These are phyloP conservation scores for Coemansia sp. DNA, from an alignment of 192 early-diverging fungal species.

Conservation along the genomic window DNA sequence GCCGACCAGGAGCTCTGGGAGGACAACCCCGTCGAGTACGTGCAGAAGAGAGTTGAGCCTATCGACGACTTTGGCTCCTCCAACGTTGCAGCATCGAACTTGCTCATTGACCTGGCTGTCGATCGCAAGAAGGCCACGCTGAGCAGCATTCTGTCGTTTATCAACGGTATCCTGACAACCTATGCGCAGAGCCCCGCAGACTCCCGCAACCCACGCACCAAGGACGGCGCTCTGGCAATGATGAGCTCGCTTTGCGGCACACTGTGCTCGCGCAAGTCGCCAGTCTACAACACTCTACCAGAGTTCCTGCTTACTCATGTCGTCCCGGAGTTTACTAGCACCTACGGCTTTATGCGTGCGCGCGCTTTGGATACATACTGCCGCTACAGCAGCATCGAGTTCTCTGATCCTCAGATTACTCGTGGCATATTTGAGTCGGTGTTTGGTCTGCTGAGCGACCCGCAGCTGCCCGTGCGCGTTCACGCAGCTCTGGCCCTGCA, in stretches of 20 bases:
- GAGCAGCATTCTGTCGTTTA: conserved; percentile 70
- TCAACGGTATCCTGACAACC: conserved; percentile 69
- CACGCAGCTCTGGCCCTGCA: conserved; percentile 80
- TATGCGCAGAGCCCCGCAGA: conserved; percentile 68
- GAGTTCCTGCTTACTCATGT: conserved; percentile 82
- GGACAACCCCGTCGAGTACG: conserved; percentile 90
- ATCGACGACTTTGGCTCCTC: conserved; percentile 86
- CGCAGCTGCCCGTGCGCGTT: conserved; percentile 85
- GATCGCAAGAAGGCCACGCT: conserved; percentile 79
- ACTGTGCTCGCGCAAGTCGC: conserved; percentile 71
- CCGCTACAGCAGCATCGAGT: conserved; percentile 61
- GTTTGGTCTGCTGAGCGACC: conserved; percentile 60
- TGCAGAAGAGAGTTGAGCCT: conserved; percentile 74
- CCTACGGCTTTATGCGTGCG: conserved; percentile 76
- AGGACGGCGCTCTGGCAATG: conserved; percentile 91
- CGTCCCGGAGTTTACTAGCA: conserved; percentile 87
- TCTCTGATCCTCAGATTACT: conserved; percentile 57
- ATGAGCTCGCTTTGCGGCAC: conserved; percentile 70
- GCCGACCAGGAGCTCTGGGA: conserved; percentile 89
- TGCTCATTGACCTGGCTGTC: conserved; percentile 76
- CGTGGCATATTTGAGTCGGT: conserved; percentile 57
- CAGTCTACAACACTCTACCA: conserved; percentile 74
- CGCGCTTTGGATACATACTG: conserved; percentile 61
- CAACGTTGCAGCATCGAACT: conserved; percentile 63
- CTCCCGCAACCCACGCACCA: conserved; percentile 68